Evolutionary conservation across 2,329 filamentous ascomycete species (phyloP), one percentile per base, ranked within the genome.

Genomic region (Calonectria naviculata): DNA sequence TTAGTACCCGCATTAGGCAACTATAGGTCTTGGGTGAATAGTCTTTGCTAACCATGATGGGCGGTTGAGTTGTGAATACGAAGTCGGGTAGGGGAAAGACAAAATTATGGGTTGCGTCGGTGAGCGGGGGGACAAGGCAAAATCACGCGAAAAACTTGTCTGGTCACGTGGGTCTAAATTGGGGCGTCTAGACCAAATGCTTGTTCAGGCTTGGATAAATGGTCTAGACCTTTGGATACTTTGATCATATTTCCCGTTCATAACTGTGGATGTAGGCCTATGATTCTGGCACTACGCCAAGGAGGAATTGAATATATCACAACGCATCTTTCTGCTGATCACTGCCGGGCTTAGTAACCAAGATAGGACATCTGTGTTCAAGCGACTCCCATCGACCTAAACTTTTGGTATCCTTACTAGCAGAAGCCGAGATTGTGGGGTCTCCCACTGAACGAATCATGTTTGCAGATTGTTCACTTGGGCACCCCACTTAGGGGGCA

Each of bases 91-190:
- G 52, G 31, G 36, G n/a, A 58, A 58, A 58, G 52, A 58, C 52
- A 58, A 58, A 58, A 58, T 38, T 58, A 58, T 58, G 52, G 52
- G 52, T 58, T 58, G 52, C 52, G 52, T 24, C 26, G 36, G 34
- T 36, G 52, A 38, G 52, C 52, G 52, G 31, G 52, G 52, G 38
- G 52, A 58, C 21, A 31, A 54, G 49, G 49, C 49, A 58, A 58
- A 58, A 58, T 58, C 31, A 24, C 52, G 31, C 52, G 52, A 58
- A 36, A 58, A 38, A 38, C 52, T 21, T 26, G n/a, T 21, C 15
- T 58, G 6, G 10, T 58, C 52, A 58, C 52, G 52, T 58, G 52
- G 36, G 21, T 21, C 13, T 26, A 12, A 38, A 26, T 58, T 58
- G 34, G 52, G 52, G 52, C 52, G 52, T 58, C 52, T 38, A 58